A percentile compares a stretch with the other conserved stretches of the same genome.
Conservation (phyloP, 257 asterid species). For the Henckelia pumila region DNA sequence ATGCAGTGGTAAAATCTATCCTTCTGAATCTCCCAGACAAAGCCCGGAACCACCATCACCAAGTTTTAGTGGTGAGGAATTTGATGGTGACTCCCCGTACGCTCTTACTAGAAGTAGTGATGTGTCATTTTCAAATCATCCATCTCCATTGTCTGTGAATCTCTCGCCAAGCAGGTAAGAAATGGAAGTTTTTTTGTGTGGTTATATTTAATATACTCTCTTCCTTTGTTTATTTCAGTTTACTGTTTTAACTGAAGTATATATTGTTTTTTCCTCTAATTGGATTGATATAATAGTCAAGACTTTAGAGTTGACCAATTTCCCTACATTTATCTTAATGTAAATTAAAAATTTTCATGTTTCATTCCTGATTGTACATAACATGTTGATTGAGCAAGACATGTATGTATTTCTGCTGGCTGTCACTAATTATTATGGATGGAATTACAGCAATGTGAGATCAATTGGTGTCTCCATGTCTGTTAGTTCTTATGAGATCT, state of each 20-base stretch:
- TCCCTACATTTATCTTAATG: constrained; percentile 11
- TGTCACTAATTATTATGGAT: background rate
- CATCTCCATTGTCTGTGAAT: constrained; percentile 44
- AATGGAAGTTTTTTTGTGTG: constrained; percentile 11
- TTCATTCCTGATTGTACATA: background rate
- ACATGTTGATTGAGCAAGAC: background rate
- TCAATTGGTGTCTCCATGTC: constrained; percentile 12
- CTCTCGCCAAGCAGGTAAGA: constrained; percentile 68
- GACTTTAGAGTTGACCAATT: background rate
- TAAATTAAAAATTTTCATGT: constrained; percentile 5
- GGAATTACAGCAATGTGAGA: background rate
- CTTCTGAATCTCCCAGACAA: constrained; percentile 73
- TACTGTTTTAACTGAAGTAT: background rate
- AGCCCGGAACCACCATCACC: constrained; percentile 84
- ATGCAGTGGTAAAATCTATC: constrained; percentile 65
- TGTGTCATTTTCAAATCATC: constrained; percentile 40
- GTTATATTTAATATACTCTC: background rate
- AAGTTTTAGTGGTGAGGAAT: constrained; percentile 64
- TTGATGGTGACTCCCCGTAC: constrained; percentile 48
- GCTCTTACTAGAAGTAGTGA: constrained; percentile 48
- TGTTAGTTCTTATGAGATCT: background rate
- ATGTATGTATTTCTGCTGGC: background rate
- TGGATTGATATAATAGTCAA: no score
- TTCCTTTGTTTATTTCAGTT: no score
- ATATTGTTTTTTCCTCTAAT: no score